Percentiles rank a stretch among this genome's conserved stretches.
Conservation (phyloP, 2,329 filamentous ascomycete genomes). For the Blastomyces silverae region DNA sequence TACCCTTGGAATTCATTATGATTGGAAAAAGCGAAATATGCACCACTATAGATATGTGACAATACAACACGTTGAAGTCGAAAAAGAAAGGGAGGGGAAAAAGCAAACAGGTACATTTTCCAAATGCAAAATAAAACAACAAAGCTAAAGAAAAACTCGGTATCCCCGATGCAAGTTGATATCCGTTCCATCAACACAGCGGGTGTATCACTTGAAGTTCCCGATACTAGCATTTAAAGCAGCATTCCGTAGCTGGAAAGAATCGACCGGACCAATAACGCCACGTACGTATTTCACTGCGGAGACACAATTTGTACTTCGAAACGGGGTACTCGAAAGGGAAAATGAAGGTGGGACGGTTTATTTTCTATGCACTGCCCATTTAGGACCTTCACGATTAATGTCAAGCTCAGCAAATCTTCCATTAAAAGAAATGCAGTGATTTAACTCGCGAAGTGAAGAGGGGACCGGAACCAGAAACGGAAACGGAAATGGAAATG, state of each 20-base stretch:
- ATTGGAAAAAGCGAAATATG: background rate
- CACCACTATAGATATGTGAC: background rate
- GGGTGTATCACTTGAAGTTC: background rate
- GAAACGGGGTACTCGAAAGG: background rate
- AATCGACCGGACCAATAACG: background rate
- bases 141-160: background rate
- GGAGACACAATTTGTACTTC: background rate
- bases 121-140: background rate
- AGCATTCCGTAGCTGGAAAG: background rate
- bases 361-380: constrained; percentile 13
- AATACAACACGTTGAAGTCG: background rate
- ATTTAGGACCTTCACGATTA: constrained; percentile 13
- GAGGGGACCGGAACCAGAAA: constrained; percentile 12
- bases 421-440: background rate
- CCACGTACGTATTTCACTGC: background rate
- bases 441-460: constrained; percentile 3
- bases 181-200: background rate
- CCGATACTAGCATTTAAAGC: background rate
- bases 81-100: background rate
- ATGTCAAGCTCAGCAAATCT: constrained; percentile 10
- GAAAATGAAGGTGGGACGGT: background rate
- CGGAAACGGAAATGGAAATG: background rate
- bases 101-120: background rate
- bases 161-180: no score
- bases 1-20: background rate